phyloP scores from a whole-genome alignment of 495 filamentous ascomycete species.

The Neurospora discreta region DNA sequence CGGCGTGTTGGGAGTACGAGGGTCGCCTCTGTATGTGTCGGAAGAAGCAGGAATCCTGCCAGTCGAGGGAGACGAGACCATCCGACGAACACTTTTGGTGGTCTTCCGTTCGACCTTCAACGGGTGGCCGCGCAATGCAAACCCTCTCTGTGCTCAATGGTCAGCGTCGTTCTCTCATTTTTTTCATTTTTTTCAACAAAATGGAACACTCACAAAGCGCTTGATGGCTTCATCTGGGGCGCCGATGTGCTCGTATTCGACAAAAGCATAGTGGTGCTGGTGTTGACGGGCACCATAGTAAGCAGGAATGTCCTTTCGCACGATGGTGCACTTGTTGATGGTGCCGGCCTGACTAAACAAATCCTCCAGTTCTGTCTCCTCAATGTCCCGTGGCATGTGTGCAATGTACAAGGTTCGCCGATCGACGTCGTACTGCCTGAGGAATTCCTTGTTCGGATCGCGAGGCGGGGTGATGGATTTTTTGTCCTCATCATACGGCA shows the following conservation, averaged over 20 bases:
- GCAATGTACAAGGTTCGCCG: constrained; percentile 42
- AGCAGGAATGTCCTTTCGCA: constrained; percentile 13
- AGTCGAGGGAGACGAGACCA: background rate
- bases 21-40: background rate
- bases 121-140: background rate
- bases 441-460: constrained; percentile 21
- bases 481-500: constrained; percentile 27
- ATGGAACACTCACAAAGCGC: constrained; percentile 5
- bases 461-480: constrained; percentile 2
- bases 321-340: constrained; percentile 30
- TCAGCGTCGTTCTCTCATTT: constrained; percentile 3
- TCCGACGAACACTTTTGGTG: background rate
- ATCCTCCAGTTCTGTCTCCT: constrained; percentile 25
- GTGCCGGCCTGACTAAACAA: constrained; percentile 30
- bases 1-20: background rate
- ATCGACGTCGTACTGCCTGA: constrained; percentile 34
- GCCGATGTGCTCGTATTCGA: constrained; percentile 33
- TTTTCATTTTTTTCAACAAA: too few relatives aligned
- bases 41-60: background rate
- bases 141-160: background rate
- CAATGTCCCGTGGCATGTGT: constrained; percentile 29
- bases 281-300: constrained; percentile 11
- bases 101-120: constrained; percentile 13
- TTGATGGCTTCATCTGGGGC: constrained; percentile 29
- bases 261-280: constrained; percentile 40